Base-by-base conservation (phyloP, 2,329 filamentous ascomycete genomes). In the Colletotrichum phormii region DNA sequence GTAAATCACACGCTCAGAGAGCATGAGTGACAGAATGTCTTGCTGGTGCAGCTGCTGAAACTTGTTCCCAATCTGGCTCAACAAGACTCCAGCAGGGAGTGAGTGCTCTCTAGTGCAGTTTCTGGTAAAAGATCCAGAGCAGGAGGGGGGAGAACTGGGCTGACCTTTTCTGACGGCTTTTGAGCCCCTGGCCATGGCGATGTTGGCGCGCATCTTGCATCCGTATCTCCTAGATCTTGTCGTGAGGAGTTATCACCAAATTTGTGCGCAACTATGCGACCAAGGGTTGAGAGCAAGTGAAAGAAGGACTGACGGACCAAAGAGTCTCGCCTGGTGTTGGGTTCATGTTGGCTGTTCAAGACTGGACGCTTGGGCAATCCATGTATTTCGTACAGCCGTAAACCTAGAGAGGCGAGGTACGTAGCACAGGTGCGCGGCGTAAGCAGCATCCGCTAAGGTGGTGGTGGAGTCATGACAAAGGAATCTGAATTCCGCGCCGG, bases 81-180 rank as follows among this genome's bases (percentile, higher is more conserved):
- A 42, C n/a, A 42, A 26, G 18, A 49, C 18, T 12, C 31, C 18
- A 11, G 9, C 35, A 24, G 31, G 31, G 57, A 49, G 12, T 60
- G 13, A 37, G 33, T 24, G 37, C 24, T n/a, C 22, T 31, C 24
- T 49, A 24, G 33, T 13, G 12, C 57, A 37, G 6, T 35, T 59
- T 59, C 15, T 8, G 12, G 42, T 22, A 49, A 9, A 42, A 29
- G 37, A 29, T 18, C 11, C 13, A 7, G 12, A 61, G 22, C 13
- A 33, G 13, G 18, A n/a, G 31, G 13, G 9, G 35, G 24, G 42
- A 22, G 18, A 49, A 49, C 9, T 6, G 29, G 8, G 55, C 67
- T 61, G 22, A 71, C 67, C 67, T 66, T 67, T 71, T 46, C 67
- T 64, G 12, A 71, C 67, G 22, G 62, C 67, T 49, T 66, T 66